phyloP scores from a whole-genome alignment of 1,284 basidiomycete genomes.

The Ustilago cynodontis region DNA sequence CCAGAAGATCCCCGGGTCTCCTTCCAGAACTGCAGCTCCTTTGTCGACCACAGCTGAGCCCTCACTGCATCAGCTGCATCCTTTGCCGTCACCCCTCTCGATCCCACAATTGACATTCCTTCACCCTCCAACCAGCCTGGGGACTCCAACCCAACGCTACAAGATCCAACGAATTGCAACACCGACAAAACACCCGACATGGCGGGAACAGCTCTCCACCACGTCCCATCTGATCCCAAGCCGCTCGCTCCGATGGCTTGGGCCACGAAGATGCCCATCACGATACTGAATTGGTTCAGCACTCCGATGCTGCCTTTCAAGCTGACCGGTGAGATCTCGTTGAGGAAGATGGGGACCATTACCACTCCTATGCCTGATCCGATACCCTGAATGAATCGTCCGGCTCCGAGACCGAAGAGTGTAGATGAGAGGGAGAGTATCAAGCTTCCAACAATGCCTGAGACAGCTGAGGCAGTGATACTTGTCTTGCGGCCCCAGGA shows the following conservation, averaged over 20 bases:
- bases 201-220: slow-evolving; percentile 70
- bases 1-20: slow-evolving; percentile 8
- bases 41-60: slow-evolving; percentile 40
- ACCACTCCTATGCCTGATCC: slow-evolving; percentile 86
- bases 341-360: slow-evolving; percentile 85
- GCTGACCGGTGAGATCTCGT: slow-evolving; percentile 81
- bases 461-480: slow-evolving; percentile 37
- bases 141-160: slow-evolving; percentile 50
- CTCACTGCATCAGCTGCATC: slow-evolving; percentile 38
- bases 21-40: slow-evolving; percentile 41
- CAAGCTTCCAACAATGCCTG: slow-evolving; percentile 28
- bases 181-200: slow-evolving; percentile 63
- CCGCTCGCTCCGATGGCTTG: slow-evolving; percentile 71
- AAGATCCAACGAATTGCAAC: slow-evolving; percentile 68
- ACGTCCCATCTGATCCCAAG: slow-evolving; percentile 22
- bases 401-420: slow-evolving; percentile 27
- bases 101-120: slow-evolving; percentile 6
- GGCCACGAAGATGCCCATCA: slow-evolving; percentile 68
- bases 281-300: slow-evolving; percentile 76
- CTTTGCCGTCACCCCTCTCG: not conserved
- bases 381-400: slow-evolving; percentile 78
- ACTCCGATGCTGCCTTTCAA: slow-evolving; percentile 83
- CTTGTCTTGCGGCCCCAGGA: slow-evolving; percentile 34
- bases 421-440: slow-evolving; percentile 26
- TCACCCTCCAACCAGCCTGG: slow-evolving; percentile 61